phyloP scores from a whole-genome alignment of 2,329 filamentous ascomycete species.

The Neodidymelliopsis sp. region DNA sequence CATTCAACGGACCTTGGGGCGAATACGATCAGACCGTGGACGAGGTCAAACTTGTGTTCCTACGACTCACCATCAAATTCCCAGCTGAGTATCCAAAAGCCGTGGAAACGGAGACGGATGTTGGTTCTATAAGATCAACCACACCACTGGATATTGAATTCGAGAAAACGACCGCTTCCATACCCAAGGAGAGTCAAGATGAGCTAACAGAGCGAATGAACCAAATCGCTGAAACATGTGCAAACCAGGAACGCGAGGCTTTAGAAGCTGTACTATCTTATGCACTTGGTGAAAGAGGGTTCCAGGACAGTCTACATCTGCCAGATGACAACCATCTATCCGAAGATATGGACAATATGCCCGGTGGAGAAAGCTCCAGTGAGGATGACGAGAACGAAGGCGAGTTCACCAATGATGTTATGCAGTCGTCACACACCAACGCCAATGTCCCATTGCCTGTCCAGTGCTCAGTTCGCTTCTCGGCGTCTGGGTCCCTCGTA shows the following conservation, averaged over 20 bases:
- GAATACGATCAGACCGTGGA: slow-evolving; percentile 40
- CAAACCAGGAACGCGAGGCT: slow-evolving; percentile 61
- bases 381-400: slow-evolving; percentile 76
- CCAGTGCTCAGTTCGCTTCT: slow-evolving; percentile 65
- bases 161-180: slow-evolving; percentile 63
- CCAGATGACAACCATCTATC: slow-evolving; percentile 63
- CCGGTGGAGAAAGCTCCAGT: slow-evolving; percentile 78
- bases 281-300: slow-evolving; percentile 64
- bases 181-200: slow-evolving; percentile 60
- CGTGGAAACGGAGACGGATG: slow-evolving; percentile 44
- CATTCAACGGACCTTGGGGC: slow-evolving; percentile 68
- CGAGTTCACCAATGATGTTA: slow-evolving; percentile 55
- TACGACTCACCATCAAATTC: slow-evolving; percentile 66
- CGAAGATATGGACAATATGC: slow-evolving; percentile 42
- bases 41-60: slow-evolving; percentile 57
- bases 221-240: slow-evolving; percentile 63
- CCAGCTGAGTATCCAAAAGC: slow-evolving; percentile 64
- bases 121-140: slow-evolving; percentile 42
- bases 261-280: slow-evolving; percentile 69
- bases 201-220: slow-evolving; percentile 59
- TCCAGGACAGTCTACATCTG: slow-evolving; percentile 63
- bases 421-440: slow-evolving; percentile 65
- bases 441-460: slow-evolving; percentile 70
- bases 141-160: slow-evolving; percentile 60
- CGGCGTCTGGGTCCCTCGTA: slow-evolving; percentile 63